Conservation (phyloP, 768 basidiomycete genomes). For the Russula virescens region DNA sequence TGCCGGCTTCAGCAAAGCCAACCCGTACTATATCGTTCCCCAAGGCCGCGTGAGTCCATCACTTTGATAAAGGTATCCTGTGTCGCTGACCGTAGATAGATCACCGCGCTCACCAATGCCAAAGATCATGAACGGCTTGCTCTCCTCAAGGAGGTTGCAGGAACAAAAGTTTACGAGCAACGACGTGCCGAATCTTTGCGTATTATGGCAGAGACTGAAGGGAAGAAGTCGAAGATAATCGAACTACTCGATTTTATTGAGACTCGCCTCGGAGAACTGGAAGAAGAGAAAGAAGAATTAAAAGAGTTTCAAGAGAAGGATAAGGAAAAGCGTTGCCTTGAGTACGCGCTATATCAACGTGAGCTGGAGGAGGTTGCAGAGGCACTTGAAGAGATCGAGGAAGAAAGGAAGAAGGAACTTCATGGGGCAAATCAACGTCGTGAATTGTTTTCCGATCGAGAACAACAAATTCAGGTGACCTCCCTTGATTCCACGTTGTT, state of each 20-base stretch:
- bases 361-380: constrained; percentile 87
- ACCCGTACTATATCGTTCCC: constrained; percentile 98
- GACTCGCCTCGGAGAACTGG: constrained; percentile 80
- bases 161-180: constrained; percentile 97
- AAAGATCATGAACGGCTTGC: constrained; percentile 92
- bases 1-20: constrained; percentile 96
- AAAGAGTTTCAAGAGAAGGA: constrained; percentile 97
- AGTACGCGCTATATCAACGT: constrained; percentile 89
- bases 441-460: constrained; percentile 75
- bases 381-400: constrained; percentile 79
- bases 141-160: constrained; percentile 96
- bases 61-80: neutral
- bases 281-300: constrained; percentile 96
- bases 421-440: constrained; percentile 79
- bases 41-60: constrained; percentile 77
- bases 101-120: constrained; percentile 93
- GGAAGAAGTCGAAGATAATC: constrained; percentile 85
- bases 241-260: constrained; percentile 91
- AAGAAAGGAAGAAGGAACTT: constrained; percentile 75
- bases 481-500: neutral
- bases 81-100: constrained; percentile 41
- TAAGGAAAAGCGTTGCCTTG: constrained; percentile 87
- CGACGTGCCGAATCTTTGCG: constrained; percentile 86
- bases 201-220: constrained; percentile 95
- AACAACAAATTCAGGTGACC: constrained; percentile 78